A percentile compares a stretch with the other conserved stretches of the same genome.
Evolutionary conservation across 2,329 filamentous ascomycete genomes (phyloP).

Genomic region (Fusarium fracticaudum): DNA sequence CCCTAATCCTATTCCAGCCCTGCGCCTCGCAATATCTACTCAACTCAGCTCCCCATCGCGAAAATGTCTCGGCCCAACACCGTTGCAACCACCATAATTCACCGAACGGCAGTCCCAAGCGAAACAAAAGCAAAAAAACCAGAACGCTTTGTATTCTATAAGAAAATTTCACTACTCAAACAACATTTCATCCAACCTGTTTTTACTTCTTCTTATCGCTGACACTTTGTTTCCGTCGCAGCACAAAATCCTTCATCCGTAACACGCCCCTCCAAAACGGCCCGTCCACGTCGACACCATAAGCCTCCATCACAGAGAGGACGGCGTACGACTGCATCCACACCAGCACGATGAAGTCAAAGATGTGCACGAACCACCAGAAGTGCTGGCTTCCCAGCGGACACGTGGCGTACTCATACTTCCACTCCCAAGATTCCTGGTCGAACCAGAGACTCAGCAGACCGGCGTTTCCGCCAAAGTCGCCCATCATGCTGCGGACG

Average conservation of each 20-base stretch:
- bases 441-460: constrained; percentile 93
- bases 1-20: neutral
- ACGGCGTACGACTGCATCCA: constrained; percentile 42
- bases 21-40: neutral
- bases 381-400: constrained; percentile 85
- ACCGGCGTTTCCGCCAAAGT: constrained; percentile 90
- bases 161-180: constrained; percentile 18
- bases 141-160: constrained; percentile 32
- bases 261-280: constrained; percentile 32
- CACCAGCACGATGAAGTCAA: constrained; percentile 65
- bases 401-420: constrained; percentile 82
- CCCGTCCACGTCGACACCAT: constrained; percentile 50
- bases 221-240: constrained; percentile 27
- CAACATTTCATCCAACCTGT: constrained; percentile 23
- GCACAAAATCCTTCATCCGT: constrained; percentile 21
- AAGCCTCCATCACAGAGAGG: constrained; percentile 39
- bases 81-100: constrained; percentile 8
- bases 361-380: constrained; percentile 90
- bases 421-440: constrained; percentile 75
- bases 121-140: constrained; percentile 1
- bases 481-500: constrained; percentile 98
- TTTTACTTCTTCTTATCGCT: constrained; percentile 27
- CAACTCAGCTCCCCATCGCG: constrained; percentile 4
- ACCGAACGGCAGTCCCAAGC: constrained; percentile 6
- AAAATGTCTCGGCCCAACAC: constrained; percentile 23